Conservation (phyloP, 345 rosid species). For the Aegle marmelos region DNA sequence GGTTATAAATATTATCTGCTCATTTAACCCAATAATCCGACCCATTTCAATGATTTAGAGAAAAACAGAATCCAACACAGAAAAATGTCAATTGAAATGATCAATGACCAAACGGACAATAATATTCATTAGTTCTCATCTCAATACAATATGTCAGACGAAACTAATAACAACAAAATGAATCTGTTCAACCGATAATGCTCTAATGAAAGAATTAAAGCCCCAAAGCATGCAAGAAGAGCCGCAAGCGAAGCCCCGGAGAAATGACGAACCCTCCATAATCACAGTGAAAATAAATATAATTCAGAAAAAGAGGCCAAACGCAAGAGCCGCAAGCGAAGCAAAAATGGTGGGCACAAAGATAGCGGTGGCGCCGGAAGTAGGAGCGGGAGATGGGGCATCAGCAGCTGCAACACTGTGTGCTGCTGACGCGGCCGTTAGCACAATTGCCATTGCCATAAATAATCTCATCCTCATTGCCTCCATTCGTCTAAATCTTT, state of each 20-base stretch:
- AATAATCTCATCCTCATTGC: conserved; percentile 28
- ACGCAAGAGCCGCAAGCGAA: conserved; percentile 29
- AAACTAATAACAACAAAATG: too few species aligned
- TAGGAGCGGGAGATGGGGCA: conserved; percentile 24
- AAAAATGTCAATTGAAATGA: too few species aligned
- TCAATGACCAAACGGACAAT: too few species aligned
- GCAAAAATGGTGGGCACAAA: conserved; percentile 24
- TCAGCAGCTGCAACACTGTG: conserved; percentile 23
- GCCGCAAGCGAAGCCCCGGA: too few species aligned
- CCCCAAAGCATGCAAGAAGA: not conserved
- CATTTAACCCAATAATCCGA: too few species aligned
- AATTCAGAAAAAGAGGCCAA: conserved; percentile 21
- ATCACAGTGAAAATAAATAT: not conserved
- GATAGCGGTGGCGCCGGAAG: conserved; percentile 20
- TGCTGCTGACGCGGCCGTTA: conserved; percentile 17
- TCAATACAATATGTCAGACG: too few species aligned
- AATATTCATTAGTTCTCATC: too few species aligned
- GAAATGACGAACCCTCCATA: not conserved
- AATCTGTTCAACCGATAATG: too few species aligned
- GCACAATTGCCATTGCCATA: conserved; percentile 12
- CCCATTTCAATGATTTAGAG: too few species aligned
- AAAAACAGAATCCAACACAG: too few species aligned
- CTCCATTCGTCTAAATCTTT: conserved; percentile 12
- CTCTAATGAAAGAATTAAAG: too few species aligned
- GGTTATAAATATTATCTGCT: too few species aligned